These are phyloP conservation scores for Tulasnella sp. DNA, from an alignment of 768 basidiomycete genomes.

Conservation along the genomic window DNA sequence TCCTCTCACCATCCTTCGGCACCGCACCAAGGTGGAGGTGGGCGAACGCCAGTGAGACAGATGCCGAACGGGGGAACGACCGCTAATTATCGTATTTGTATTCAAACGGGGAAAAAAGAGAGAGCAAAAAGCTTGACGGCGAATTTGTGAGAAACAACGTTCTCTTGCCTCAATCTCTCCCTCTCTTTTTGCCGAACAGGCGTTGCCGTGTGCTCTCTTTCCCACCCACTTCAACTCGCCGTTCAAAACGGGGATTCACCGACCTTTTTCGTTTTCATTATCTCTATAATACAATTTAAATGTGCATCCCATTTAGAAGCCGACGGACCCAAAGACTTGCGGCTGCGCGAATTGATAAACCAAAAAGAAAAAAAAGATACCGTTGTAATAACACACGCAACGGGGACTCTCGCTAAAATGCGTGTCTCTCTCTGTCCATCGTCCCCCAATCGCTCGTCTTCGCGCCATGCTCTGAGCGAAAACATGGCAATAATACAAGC, in stretches of 20 bases:
- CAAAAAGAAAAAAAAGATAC: no score
- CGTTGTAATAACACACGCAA: not conserved
- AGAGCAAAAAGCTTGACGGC: conserved; percentile 11
- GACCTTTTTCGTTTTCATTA: not conserved
- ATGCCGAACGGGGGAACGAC: not conserved
- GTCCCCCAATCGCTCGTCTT: not conserved
- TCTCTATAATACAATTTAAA: no score
- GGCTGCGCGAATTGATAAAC: no score
- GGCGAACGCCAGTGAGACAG: not conserved
- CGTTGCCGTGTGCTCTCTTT: not conserved
- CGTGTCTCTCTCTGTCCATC: not conserved
- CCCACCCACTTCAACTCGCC: not conserved
- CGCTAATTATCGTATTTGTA: no score
- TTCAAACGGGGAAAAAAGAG: not conserved
- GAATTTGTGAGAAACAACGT: not conserved
- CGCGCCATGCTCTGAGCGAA: not conserved
- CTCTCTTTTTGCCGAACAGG: not conserved
- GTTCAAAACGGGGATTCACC: not conserved
- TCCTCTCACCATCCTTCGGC: not conserved
- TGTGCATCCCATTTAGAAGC: no score
- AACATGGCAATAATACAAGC: not conserved
- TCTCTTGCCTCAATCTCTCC: not conserved
- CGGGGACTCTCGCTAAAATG: not conserved
- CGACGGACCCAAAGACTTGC: no score
- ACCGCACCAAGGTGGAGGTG: not conserved